Evolutionary conservation across 2,329 filamentous ascomycete genomes (phyloP), one percentile per base, ranked within the genome.

Genomic region (Emergomyces africanus): DNA sequence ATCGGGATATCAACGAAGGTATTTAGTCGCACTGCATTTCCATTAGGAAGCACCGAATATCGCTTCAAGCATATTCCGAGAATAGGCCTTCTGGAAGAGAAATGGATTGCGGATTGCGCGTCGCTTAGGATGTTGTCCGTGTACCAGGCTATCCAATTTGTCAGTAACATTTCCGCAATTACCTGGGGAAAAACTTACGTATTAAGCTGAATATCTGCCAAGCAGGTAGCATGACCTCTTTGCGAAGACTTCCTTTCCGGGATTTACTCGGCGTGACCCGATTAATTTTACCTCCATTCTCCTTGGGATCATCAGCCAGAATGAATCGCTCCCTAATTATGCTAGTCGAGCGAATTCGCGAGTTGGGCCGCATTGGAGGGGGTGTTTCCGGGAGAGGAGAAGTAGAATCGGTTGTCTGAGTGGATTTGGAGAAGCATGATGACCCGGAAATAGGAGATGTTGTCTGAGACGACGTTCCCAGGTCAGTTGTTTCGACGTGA

Each of bases 151-250:
- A 54, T 55, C 63, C 78, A 70, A 78, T 76, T 65, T 5, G 33
- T 60, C 39, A 65, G 78, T 74, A 63, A 10, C 61, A 28, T 33
- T 62, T 54, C 62, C 60, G 25, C 42, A 18, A 44, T 28, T 39
- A 25, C 49, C 20, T 59, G 23, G 20, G 18, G 57, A n/a, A 44
- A 58, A 66, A 79, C 87, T 75, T 77, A 90, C 88, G 91, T 66
- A 96, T 90, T 30, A 97, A 77, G 67, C 88, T 90, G 74, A 96
- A 97, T 69, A 97, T 96, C 68, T 96, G 92, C 90, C 91, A 97
- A 1, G 94, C 94, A 42, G 92, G 92, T 77, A 97, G 96, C 60
- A 92, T 86, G 15, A 97, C 88, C 66, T 95, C 91, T 68, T 92
- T 96, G 63, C 81, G 72, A 55, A 80, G 67, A 60, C 71, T 68